Evolutionary conservation across 768 basidiomycete genomes (phyloP).

Genomic region (Mycena capillaripes): DNA sequence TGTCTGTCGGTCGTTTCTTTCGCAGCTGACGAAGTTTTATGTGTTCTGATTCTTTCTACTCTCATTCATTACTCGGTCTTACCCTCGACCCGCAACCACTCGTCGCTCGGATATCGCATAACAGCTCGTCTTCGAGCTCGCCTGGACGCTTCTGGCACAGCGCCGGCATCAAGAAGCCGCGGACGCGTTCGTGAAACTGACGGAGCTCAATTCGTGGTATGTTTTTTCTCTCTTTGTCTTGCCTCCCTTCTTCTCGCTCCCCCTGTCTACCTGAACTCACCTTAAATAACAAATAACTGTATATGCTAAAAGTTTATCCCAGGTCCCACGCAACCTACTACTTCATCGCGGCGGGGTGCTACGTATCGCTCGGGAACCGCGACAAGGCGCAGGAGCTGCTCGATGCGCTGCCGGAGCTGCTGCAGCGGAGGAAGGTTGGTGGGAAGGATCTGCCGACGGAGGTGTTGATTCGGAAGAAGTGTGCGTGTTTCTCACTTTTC

Average conservation of each 20-base stretch:
- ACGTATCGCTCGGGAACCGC: slow-evolving; percentile 68
- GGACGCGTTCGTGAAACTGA: slow-evolving; percentile 73
- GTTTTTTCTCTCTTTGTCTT: slow-evolving; percentile 33
- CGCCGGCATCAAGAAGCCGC: slow-evolving; percentile 77
- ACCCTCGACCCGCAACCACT: no score
- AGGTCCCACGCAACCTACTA: slow-evolving; percentile 88
- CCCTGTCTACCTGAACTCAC: neutral
- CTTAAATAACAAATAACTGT: no score
- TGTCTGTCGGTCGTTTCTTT: no score
- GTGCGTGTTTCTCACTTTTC: slow-evolving; percentile 53
- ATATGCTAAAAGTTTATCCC: no score
- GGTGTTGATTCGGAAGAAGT: slow-evolving; percentile 81
- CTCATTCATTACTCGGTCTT: no score
- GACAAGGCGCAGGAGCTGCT: slow-evolving; percentile 72
- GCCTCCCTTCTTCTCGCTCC: neutral
- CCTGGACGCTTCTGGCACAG: slow-evolving; percentile 79
- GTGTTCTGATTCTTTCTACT: neutral
- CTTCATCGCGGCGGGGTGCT: slow-evolving; percentile 84
- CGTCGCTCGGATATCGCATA: no score
- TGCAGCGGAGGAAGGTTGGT: slow-evolving; percentile 69
- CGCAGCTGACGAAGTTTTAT: neutral
- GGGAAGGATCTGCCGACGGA: slow-evolving; percentile 84
- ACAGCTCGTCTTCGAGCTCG: slow-evolving; percentile 82
- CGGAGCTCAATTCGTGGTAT: slow-evolving; percentile 79
- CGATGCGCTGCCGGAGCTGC: slow-evolving; percentile 70